These are phyloP conservation scores for Diaporthe citriasiana DNA, from an alignment of 2,329 filamentous ascomycete species.

Conservation along the genomic window DNA sequence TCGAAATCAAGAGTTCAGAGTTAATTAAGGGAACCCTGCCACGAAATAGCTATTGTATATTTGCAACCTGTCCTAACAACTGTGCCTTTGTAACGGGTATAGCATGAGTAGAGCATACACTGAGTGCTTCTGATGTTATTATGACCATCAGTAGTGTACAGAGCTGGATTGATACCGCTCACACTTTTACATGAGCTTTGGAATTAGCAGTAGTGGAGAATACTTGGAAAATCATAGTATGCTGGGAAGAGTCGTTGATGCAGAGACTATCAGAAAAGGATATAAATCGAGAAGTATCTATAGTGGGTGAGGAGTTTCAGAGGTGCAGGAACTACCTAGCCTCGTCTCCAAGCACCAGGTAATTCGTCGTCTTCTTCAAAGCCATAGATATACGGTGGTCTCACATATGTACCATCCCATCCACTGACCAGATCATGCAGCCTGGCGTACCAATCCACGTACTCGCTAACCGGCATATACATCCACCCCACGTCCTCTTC, in stretches of 20 bases:
- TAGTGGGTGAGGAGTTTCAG: not conserved
- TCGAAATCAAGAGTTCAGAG: not conserved
- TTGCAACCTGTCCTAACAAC: no score
- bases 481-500: not conserved
- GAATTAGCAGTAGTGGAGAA: not conserved
- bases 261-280: not conserved
- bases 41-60: no score
- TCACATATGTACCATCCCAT: not conserved
- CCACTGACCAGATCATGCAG: not conserved
- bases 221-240: no score
- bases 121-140: no score
- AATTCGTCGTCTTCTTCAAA: not conserved
- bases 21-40: no score
- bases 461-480: not conserved
- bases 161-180: not conserved
- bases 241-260: no score
- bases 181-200: not conserved
- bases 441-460: not conserved
- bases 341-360: not conserved
- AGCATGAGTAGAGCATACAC: no score
- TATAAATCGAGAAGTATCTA: no score
- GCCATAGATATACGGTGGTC: not conserved
- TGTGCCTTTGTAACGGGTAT: no score
- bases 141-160: not conserved
- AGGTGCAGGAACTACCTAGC: no score